Evolutionary conservation across 2,329 filamentous ascomycete genomes (phyloP), one percentile per base, ranked within the genome.

Genomic region (Scolecobasidium constrictum): DNA sequence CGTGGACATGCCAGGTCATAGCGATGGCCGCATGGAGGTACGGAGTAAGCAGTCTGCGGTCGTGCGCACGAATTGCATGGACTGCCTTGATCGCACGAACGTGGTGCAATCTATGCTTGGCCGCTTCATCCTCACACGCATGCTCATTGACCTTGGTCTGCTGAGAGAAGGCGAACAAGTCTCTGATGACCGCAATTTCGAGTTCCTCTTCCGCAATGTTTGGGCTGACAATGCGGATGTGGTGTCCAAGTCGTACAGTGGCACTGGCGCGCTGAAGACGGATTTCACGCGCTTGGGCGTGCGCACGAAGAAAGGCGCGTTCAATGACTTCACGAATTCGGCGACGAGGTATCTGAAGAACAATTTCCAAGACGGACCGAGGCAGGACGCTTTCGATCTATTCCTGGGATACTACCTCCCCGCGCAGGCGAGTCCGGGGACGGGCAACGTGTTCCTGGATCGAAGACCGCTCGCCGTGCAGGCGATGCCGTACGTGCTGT

Each of bases 221-320:
- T 98, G 92, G 92, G 92, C 92, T 21, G 92, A 98, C 64, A 98
- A 98, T 56, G 92, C 93, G 44, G 92, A 98, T 60, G 83, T 93
- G 18, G 88, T 98, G 23, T 94, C 88, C 15, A 82, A 78, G 52
- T 81, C 86, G 0, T 98, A 98, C 63, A 92, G 92, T 1, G 92
- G 92, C 43, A 98, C 93, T 1, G 93, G 92, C 3, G 92, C 92
- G 40, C 77, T 98, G 67, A 98, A 98, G 73, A 98, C 92, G 0
- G 93, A 98, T 60, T 86, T 96, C 54, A 98, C 92, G 2, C 81
- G 92, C n/a, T 86, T 86, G 2, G 93, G 90, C 39, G 79, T 84
- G 55, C 78, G 93, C 42, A 98, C 92, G 21, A 86, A 81, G 57
- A 75, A 77, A 6, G 92, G 92, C 43, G 83, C 84, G 46, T 65